Evolutionary conservation across 2,329 filamentous ascomycete genomes (phyloP).

Genomic region (Colletotrichum sp.): DNA sequence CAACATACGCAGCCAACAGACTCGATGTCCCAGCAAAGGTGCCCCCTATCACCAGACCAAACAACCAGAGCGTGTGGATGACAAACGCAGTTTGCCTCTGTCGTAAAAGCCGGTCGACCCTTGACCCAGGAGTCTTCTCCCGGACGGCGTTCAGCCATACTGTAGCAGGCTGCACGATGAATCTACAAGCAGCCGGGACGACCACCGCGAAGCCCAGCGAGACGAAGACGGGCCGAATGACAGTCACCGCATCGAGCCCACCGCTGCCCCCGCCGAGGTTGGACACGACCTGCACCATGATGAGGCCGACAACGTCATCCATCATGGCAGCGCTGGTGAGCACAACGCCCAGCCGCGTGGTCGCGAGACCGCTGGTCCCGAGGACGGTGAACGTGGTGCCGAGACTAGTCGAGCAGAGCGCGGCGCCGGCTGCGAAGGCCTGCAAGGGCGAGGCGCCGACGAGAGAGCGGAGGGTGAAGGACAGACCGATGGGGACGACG

Average conservation of each 20-base stretch:
- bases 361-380: constrained; percentile 43
- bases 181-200: constrained; percentile 52
- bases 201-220: constrained; percentile 56
- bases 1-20: constrained; percentile 67
- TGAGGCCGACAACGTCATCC: constrained; percentile 79
- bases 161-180: constrained; percentile 47
- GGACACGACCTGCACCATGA: constrained; percentile 79
- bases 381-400: constrained; percentile 71
- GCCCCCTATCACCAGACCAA: constrained; percentile 54
- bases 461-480: constrained; percentile 62
- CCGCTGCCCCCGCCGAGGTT: constrained; percentile 53
- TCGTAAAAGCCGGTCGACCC: constrained; percentile 29
- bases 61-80: constrained; percentile 53
- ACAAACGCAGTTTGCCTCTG: constrained; percentile 42
- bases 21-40: constrained; percentile 68
- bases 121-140: constrained; percentile 22
- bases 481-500: constrained; percentile 65
- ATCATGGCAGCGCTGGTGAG: constrained; percentile 79
- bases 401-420: constrained; percentile 75
- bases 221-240: constrained; percentile 51
- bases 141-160: constrained; percentile 35
- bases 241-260: constrained; percentile 33
- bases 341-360: constrained; percentile 62
- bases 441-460: constrained; percentile 60
- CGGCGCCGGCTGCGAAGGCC: constrained; percentile 75